These are phyloP conservation scores for Hawksworthiomyces lignivorus DNA, from an alignment of 2,329 filamentous ascomycete species.

Conservation along the genomic window DNA sequence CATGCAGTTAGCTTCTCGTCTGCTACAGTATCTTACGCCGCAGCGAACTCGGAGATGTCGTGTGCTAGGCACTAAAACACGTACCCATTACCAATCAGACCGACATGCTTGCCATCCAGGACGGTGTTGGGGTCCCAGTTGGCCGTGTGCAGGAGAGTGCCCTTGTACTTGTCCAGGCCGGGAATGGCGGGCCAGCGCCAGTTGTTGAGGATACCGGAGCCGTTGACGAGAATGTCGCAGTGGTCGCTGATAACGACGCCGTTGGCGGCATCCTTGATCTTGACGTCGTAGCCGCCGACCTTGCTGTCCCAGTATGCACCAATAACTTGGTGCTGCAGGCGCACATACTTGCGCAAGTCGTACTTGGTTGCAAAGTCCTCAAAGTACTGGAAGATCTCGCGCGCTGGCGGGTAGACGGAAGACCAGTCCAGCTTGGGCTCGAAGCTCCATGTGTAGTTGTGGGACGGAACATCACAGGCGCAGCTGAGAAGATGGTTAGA, in stretches of 20 bases:
- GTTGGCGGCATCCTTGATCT: conserved; percentile 21
- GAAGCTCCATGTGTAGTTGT: conserved; percentile 35
- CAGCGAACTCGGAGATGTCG: too few species aligned
- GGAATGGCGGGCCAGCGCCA: conserved; percentile 21
- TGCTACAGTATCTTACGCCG: too few species aligned
- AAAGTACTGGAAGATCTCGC: conserved; percentile 22
- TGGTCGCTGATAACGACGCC: conserved; percentile 16
- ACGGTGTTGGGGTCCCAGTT: conserved; percentile 18
- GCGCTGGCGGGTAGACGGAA: conserved; percentile 20
- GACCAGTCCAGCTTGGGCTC: conserved; percentile 24
- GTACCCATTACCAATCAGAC: conserved; percentile 24
- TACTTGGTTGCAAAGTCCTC: conserved; percentile 25
- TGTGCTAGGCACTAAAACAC: too few species aligned
- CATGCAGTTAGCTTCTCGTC: too few species aligned
- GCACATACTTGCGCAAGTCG: conserved; percentile 33
- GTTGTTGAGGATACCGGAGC: conserved; percentile 18
- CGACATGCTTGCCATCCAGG: conserved; percentile 20
- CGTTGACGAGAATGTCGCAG: conserved; percentile 17
- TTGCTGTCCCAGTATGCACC: conserved; percentile 35
- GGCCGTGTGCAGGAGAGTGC: conserved; percentile 23
- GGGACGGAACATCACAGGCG: conserved; percentile 42
- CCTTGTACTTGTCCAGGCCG: conserved; percentile 27
- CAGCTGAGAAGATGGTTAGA: conserved; percentile 20
- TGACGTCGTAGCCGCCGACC: conserved; percentile 29
- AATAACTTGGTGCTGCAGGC: conserved; percentile 34